Base-by-base conservation (phyloP, 2,329 filamentous ascomycete genomes). In the Microascus cirrosus region DNA sequence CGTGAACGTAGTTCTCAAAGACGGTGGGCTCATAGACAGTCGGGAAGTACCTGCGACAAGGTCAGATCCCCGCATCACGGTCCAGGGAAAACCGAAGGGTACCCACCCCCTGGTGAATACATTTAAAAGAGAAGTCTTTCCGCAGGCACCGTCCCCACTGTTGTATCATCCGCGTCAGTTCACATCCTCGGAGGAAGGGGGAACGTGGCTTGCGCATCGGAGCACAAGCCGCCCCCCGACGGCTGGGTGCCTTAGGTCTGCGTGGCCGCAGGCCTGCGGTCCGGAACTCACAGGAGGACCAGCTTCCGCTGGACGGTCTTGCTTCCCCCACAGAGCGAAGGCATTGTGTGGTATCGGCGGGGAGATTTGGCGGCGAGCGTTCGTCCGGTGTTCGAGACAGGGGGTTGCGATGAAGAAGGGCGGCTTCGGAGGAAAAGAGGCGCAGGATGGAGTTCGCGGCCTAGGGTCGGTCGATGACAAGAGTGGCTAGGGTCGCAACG, bases 1-100 rank as follows among this genome's bases (percentile, higher is more conserved):
- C 91, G 71, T 99, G 93, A 62, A 99, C 93, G 73, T 97, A 99
- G 75, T 99, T 99, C 73, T 99, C 93, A 74, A 96, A 96, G 63
- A 96, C 93, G 39, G 93, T 99, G 58, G 94, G 94, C 74, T 97
- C 92, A 77, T 97, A 97, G 68, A 97, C 93, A 59, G 93, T 96
- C 56, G 93, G 93, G 73, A 99, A 99, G 74, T 96, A 96, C 62
- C 90, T 93, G 66, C 48, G 22, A 32, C 12, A 20, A 28, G 11
- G 34, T 53, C 22, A 57, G 48, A 10, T 55, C 3, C 10, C 24
- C 13, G n/a, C 55, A 11, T 22, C 22, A 20, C 11, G 6, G 22
- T 5, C 35, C 13, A 11, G 24, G n/a, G 28, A 13, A 24, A 42
- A 32, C 50, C 42, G 34, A 13, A 5, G 13, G n/a, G 12, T 15